Conservation (phyloP, 352 stramenopile species). For the Pseudoperonospora humuli region DNA sequence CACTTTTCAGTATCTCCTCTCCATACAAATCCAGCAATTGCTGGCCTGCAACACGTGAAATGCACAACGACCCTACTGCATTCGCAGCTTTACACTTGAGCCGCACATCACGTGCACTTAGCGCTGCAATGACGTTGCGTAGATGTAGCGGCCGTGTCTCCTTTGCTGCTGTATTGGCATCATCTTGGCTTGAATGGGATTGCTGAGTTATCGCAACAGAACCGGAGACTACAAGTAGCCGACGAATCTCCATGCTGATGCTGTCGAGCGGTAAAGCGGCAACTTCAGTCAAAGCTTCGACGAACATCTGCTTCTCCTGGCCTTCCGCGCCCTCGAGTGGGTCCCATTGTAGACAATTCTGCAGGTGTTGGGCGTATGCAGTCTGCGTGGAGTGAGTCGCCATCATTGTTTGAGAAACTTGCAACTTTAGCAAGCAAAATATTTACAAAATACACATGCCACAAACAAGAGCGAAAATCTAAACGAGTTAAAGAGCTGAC, state of each 20-base stretch:
- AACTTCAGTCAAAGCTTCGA: slow-evolving; percentile 66
- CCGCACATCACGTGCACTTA: slow-evolving; percentile 53
- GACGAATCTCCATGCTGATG: slow-evolving; percentile 65
- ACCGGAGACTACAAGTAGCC: slow-evolving; percentile 34
- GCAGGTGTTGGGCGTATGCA: slow-evolving; percentile 21
- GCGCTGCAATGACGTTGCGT: slow-evolving; percentile 33
- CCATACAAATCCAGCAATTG: slow-evolving; percentile 44
- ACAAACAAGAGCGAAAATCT: too few relatives aligned
- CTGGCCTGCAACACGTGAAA: slow-evolving; percentile 63
- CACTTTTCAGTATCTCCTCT: slow-evolving; percentile 22
- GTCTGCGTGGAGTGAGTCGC: slow-evolving; percentile 9
- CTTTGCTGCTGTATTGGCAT: not conserved
- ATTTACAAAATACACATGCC: not conserved
- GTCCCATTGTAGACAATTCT: slow-evolving; percentile 33
- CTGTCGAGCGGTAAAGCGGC: slow-evolving; percentile 55
- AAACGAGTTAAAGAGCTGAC: too few relatives aligned
- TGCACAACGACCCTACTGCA: slow-evolving; percentile 61
- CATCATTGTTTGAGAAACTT: not conserved
- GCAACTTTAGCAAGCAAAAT: not conserved
- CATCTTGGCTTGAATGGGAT: not conserved
- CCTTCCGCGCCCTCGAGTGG: slow-evolving; percentile 12
- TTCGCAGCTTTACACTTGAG: slow-evolving; percentile 78
- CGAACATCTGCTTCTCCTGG: slow-evolving; percentile 39
- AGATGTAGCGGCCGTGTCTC: slow-evolving; percentile 15
- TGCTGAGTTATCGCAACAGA: not conserved